These are phyloP conservation scores for Rachicladosporium sp. DNA, from an alignment of 2,329 filamentous ascomycete species.

Conservation along the genomic window DNA sequence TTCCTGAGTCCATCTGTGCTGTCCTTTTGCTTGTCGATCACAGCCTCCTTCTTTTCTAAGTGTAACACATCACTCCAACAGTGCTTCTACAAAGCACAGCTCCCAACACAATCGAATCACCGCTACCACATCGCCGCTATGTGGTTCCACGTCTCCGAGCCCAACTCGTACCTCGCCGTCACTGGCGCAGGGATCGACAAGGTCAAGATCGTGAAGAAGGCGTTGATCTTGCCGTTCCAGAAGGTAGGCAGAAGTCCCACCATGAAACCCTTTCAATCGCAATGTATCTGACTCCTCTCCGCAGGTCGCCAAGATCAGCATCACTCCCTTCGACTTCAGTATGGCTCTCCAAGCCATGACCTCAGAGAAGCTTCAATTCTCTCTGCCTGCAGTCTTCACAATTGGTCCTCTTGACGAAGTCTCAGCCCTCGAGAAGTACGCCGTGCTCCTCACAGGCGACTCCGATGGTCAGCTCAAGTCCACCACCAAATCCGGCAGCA, in stretches of 20 bases:
- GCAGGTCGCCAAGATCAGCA: conserved; percentile 17
- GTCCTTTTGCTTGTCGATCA: too few species aligned
- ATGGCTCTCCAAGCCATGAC: conserved; percentile 83
- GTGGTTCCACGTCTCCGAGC: conserved; percentile 49
- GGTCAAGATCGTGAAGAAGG: conserved; percentile 67
- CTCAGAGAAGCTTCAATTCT: conserved; percentile 73
- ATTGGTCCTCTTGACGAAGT: conserved; percentile 65
- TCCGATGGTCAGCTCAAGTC: conserved; percentile 32
- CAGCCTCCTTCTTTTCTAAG: background rate
- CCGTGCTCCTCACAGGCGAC: conserved; percentile 60
- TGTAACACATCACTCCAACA: background rate
- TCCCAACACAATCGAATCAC: background rate
- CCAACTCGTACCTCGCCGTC: conserved; percentile 77
- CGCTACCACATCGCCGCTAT: conserved; percentile 10
- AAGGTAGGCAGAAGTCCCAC: conserved; percentile 21
- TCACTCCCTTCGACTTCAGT: conserved; percentile 60
- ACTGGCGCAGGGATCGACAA: conserved; percentile 58
- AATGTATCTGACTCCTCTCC: too few species aligned
- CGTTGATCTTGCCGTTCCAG: conserved; percentile 61
- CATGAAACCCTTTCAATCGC: too few species aligned
- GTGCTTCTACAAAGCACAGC: background rate
- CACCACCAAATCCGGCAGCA: conserved; percentile 22
- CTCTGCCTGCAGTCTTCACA: conserved; percentile 73
- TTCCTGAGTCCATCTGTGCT: too few species aligned
- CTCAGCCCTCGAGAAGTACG: conserved; percentile 66